phyloP scores from a whole-genome alignment of 2,329 filamentous ascomycete genomes.

The Graphium sp. region DNA sequence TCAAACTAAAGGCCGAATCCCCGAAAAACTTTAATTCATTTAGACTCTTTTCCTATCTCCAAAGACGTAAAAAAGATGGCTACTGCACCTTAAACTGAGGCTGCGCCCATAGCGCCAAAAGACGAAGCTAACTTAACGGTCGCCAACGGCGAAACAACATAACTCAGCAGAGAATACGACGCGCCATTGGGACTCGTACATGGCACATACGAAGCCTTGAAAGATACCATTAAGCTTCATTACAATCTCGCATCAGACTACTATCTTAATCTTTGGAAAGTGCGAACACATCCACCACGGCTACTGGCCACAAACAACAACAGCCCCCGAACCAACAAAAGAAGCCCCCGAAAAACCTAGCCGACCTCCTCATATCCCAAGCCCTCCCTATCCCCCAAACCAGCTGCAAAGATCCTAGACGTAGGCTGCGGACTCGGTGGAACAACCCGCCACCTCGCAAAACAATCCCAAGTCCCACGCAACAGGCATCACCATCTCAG shows the following conservation, averaged over 20 bases:
- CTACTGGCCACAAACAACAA: slow-evolving; percentile 33
- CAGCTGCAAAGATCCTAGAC: slow-evolving; percentile 27
- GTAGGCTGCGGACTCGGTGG: slow-evolving; percentile 45
- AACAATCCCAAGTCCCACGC: too few species aligned
- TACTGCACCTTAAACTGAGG: too few species aligned
- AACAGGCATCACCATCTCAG: slow-evolving; percentile 43
- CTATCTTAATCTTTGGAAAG: slow-evolving; percentile 44
- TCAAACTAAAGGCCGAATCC: too few species aligned
- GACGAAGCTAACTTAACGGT: too few species aligned
- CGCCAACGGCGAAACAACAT: slow-evolving; percentile 10
- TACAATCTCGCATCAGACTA: slow-evolving; percentile 46
- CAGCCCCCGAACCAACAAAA: slow-evolving; percentile 35
- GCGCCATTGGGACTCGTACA: slow-evolving; percentile 25
- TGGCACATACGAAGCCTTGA: slow-evolving; percentile 30
- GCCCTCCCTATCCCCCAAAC: slow-evolving; percentile 4
- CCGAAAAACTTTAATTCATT: too few species aligned
- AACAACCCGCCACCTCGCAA: slow-evolving; percentile 39
- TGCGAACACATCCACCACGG: slow-evolving; percentile 49
- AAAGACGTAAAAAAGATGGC: too few species aligned
- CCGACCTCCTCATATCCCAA: slow-evolving; percentile 34
- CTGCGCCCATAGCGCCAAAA: too few species aligned
- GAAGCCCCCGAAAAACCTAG: slow-evolving; percentile 38
- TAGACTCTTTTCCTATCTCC: too few species aligned
- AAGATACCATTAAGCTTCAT: slow-evolving; percentile 40
- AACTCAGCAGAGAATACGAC: slow-evolving; percentile 26